Evolutionary conservation across 2,329 filamentous ascomycete species (phyloP).

Genomic region (Pseudogymnoascus pannorum): DNA sequence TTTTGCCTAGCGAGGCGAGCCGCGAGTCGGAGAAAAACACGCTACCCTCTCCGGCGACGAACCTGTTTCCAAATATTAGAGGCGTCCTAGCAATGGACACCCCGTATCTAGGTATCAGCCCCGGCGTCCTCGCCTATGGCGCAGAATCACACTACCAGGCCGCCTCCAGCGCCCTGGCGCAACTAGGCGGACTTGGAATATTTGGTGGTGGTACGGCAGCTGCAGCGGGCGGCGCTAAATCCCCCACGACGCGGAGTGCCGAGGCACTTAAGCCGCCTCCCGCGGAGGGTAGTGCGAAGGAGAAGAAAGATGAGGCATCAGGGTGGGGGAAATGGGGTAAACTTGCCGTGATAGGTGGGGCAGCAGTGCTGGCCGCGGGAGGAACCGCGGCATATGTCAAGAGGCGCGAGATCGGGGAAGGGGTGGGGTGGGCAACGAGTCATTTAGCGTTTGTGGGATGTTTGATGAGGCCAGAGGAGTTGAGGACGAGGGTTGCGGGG

Average conservation of each 20-base stretch:
- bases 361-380: conserved; percentile 72
- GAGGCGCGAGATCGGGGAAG: conserved; percentile 68
- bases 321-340: conserved; percentile 76
- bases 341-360: conserved; percentile 79
- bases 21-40: conserved; percentile 11
- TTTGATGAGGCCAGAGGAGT: conserved; percentile 73
- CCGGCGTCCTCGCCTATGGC: conserved; percentile 75
- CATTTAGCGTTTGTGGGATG: conserved; percentile 93
- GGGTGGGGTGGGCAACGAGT: conserved; percentile 75
- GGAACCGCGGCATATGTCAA: conserved; percentile 82
- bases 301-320: conserved; percentile 30
- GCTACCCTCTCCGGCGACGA: conserved; percentile 28
- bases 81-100: conserved; percentile 92
- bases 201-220: conserved; percentile 52
- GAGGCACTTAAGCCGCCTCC: conserved; percentile 28
- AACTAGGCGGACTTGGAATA: conserved; percentile 57
- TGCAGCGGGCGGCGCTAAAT: conserved; percentile 21
- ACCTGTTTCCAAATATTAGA: conserved; percentile 92
- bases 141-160: conserved; percentile 82
- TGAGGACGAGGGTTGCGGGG: conserved; percentile 64
- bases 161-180: conserved; percentile 60
- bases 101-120: conserved; percentile 76
- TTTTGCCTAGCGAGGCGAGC: neutral
- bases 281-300: conserved; percentile 37
- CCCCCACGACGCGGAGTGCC: conserved; percentile 26